phyloP scores from a whole-genome alignment of 345 rosid genomes.

The Lumnitzera racemosa region DNA sequence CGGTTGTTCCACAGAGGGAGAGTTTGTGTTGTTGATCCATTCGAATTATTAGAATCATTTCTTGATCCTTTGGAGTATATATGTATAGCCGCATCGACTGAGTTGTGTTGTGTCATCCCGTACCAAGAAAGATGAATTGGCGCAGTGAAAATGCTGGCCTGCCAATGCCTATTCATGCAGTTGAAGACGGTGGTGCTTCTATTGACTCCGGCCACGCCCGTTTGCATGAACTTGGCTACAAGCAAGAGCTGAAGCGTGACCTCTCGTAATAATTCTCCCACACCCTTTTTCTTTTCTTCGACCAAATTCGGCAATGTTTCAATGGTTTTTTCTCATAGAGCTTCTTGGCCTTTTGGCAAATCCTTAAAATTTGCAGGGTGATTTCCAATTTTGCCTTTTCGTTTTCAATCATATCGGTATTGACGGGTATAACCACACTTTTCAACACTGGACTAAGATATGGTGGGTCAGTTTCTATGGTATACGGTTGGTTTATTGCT shows the following conservation, averaged over 20 bases:
- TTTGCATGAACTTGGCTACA: constrained; percentile 86
- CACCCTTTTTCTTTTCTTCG: neutral
- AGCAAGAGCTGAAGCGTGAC: constrained; percentile 94
- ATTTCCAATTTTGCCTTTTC: constrained; percentile 92
- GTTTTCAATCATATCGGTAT: constrained; percentile 81
- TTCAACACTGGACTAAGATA: constrained; percentile 68
- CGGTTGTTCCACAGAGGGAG: too few relatives aligned
- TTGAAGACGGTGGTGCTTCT: constrained; percentile 14
- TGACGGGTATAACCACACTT: constrained; percentile 91
- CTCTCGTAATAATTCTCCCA: constrained; percentile 51
- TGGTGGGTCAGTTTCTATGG: constrained; percentile 75
- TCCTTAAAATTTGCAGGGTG: constrained; percentile 43
- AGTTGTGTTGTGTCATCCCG: neutral
- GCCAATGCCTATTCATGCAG: constrained; percentile 21
- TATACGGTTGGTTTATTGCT: constrained; percentile 86
- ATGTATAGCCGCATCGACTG: neutral
- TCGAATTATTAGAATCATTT: neutral
- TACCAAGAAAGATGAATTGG: constrained; percentile 6
- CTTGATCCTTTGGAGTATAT: neutral
- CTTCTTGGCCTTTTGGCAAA: constrained; percentile 1
- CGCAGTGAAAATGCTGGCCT: constrained; percentile 10
- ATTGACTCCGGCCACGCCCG: constrained; percentile 66
- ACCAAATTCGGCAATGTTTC: neutral
- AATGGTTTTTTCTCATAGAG: neutral
- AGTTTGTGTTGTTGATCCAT: too few relatives aligned